Conservation (phyloP, 768 basidiomycete genomes). For the Ephemerocybe angulata region DNA sequence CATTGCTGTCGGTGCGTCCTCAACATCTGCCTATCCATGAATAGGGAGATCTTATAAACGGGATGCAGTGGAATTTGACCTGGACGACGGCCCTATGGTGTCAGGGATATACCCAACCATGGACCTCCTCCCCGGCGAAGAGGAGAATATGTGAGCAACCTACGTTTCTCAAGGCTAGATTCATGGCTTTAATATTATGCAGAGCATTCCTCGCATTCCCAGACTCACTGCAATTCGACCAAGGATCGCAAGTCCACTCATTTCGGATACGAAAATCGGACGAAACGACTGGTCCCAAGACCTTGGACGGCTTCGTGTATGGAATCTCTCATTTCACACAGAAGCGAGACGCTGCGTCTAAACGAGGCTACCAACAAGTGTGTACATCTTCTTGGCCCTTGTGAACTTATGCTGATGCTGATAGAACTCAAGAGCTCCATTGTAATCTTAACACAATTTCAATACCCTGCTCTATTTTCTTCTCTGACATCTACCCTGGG, state of each 20-base stretch:
- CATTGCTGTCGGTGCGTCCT: slow-evolving; percentile 55
- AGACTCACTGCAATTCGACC: slow-evolving; percentile 80
- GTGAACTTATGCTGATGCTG: not conserved
- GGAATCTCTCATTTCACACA: slow-evolving; percentile 80
- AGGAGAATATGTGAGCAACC: slow-evolving; percentile 76
- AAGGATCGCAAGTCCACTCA: slow-evolving; percentile 80
- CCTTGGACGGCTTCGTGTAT: slow-evolving; percentile 68
- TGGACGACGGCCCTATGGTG: slow-evolving; percentile 81
- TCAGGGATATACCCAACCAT: slow-evolving; percentile 66
- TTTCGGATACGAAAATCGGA: slow-evolving; percentile 70
- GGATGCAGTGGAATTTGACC: slow-evolving; percentile 74
- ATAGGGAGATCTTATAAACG: slow-evolving; percentile 1
- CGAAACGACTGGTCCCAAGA: slow-evolving; percentile 22
- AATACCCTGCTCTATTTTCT: slow-evolving; percentile 84
- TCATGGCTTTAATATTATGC: not conserved
- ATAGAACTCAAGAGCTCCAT: slow-evolving; percentile 59
- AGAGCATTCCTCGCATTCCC: slow-evolving; percentile 94
- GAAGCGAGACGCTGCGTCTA: slow-evolving; percentile 56
- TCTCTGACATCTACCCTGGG: slow-evolving; percentile 63
- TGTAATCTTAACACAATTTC: slow-evolving; percentile 74
- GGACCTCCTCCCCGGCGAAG: slow-evolving; percentile 60
- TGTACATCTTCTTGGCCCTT: slow-evolving; percentile 1
- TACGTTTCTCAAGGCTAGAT: slow-evolving; percentile 1
- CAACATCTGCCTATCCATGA: not conserved
- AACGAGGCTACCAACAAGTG: slow-evolving; percentile 81